phyloP scores from a whole-genome alignment of 2,329 filamentous ascomycete genomes.

The Talaromyces sp. region DNA sequence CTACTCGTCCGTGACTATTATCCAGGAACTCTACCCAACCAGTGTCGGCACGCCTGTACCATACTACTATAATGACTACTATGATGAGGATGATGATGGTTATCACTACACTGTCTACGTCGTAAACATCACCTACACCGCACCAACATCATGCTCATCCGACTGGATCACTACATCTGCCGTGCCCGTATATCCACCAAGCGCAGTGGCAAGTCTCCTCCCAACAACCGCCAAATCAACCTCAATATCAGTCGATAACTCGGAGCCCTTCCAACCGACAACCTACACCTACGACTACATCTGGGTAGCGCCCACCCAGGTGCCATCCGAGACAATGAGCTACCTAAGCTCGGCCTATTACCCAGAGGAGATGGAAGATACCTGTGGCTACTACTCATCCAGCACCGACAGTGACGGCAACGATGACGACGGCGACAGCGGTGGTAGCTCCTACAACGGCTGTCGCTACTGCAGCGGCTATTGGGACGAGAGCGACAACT shows the following conservation, averaged over 20 bases:
- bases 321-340: conserved; percentile 23
- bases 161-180: conserved; percentile 31
- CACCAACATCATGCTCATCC: conserved; percentile 31
- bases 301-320: conserved; percentile 33
- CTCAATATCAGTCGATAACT: conserved; percentile 26
- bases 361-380: conserved; percentile 19
- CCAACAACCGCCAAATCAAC: conserved; percentile 25
- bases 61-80: conserved; percentile 3
- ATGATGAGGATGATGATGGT: conserved; percentile 2
- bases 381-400: not conserved
- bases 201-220: conserved; percentile 16
- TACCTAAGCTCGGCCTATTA: conserved; percentile 23
- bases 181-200: conserved; percentile 21
- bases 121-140: conserved; percentile 32
- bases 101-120: conserved; percentile 25
- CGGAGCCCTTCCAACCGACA: conserved; percentile 26
- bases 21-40: conserved; percentile 32
- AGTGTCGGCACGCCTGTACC: conserved; percentile 20
- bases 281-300: conserved; percentile 30
- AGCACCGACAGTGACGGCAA: not conserved
- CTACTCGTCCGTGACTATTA: conserved; percentile 23
- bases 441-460: not conserved
- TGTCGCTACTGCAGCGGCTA: not conserved
- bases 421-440: not conserved
- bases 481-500: conserved; percentile 19